Evolutionary conservation across 192 early-diverging fungal genomes (phyloP).

Genomic region (Backusella morwellensis): DNA sequence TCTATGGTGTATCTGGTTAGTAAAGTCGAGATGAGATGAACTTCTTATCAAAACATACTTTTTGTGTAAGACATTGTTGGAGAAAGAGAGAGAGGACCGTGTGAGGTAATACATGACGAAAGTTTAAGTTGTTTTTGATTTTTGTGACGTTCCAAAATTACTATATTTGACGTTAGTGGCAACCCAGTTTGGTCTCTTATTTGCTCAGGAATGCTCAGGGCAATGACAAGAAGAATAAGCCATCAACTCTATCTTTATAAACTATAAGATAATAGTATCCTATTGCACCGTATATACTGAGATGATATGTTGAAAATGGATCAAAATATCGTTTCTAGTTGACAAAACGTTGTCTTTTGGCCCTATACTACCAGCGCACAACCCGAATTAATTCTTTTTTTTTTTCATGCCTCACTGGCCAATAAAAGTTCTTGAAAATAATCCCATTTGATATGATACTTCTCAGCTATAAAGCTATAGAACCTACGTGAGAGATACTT

Average conservation of each 20-base stretch:
- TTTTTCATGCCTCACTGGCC: background rate
- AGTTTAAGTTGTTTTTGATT: background rate
- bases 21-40: background rate
- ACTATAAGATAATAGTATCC: background rate
- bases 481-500: too few relatives aligned
- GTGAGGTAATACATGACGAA: background rate
- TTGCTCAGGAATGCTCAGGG: background rate
- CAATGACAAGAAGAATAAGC: background rate
- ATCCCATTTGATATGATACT: background rate
- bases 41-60: background rate
- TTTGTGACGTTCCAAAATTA: background rate
- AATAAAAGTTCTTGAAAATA: background rate
- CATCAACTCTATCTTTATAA: background rate
- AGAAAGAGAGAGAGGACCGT: background rate
- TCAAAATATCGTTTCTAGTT: background rate
- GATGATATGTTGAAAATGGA: background rate
- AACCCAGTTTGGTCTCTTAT: background rate
- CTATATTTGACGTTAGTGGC: background rate
- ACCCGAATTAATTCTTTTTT: background rate
- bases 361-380: too few relatives aligned
- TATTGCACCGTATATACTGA: background rate
- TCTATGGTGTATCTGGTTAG: constrained; percentile 31
- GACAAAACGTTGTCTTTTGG: background rate
- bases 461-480: too few relatives aligned
- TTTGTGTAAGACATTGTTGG: constrained; percentile 8